Evolutionary conservation across 805 yeast species (phyloP), one percentile per base, ranked within the genome.

Genomic region (Nakazawaea populi): DNA sequence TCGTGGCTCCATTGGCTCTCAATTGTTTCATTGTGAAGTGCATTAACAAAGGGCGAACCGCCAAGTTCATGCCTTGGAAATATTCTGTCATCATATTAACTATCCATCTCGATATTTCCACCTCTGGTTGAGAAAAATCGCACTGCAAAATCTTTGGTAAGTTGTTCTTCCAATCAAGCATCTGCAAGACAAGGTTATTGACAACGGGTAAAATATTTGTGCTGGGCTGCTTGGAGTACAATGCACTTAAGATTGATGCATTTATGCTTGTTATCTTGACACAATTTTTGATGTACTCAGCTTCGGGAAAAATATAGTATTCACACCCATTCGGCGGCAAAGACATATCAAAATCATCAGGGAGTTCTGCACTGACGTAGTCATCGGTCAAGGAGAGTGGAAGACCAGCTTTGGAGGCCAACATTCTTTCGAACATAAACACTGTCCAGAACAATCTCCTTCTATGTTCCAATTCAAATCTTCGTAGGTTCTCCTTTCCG

Each of bases 51-150:
- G 94, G 94, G 49, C 95, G 68, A 4, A 87, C 89, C 0, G 92
- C 91, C 42, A 87, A 66, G 60, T 87, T 87, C 65, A 87, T 76
- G 48, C 94, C 94, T 62, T 87, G 92, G 61, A 87, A 86, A 65
- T 85, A 87, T 61, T 87, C 95, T 2, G 91, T 85, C 83, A 85
- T 83, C 59, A 87, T 73, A 63, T 87, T 87, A 12, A 87, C 88
- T 14, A 79, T 79, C 32, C 85, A 66, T 55, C 95, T 72, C 2
- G 87, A 76, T 7, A 86, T 82, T 50, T 75, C 73, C 32, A 87
- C 69, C 42, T 75, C 73, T 7, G 77, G 76, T 18, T 63, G 67
- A 2, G 74, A 67, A 56, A 81, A 87, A 61, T 87, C 89, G 44
- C 85, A 84, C 52, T 75, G 76, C 47, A 85, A 71, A 60, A 80